These are phyloP conservation scores for Pelargonium fulgidum DNA, from an alignment of 441 rosid species.

Conservation along the genomic window DNA sequence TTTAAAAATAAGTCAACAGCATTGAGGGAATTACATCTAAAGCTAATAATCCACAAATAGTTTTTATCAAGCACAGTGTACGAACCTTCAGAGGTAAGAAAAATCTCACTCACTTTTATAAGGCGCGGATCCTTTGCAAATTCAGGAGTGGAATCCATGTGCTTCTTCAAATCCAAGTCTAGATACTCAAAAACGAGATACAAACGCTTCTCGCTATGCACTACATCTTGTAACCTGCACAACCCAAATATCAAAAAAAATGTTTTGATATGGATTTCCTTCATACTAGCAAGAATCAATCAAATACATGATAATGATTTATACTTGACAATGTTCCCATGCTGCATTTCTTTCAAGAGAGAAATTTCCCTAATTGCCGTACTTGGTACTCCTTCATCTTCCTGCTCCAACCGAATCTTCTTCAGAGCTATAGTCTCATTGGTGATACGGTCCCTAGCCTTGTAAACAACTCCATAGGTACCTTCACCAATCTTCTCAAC, in stretches of 20 bases:
- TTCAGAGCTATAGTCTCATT: conserved; percentile 85
- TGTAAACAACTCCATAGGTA: conserved; percentile 92
- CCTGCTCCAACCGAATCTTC: conserved; percentile 47
- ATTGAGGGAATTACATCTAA: no score
- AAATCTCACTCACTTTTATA: conserved; percentile 58
- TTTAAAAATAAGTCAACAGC: no score
- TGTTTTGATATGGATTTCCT: no score
- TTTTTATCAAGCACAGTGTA: neutral
- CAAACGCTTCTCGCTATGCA: conserved; percentile 87
- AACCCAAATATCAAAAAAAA: conserved; percentile 19
- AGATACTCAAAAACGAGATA: conserved; percentile 94
- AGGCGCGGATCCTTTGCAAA: conserved; percentile 72
- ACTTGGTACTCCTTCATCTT: conserved; percentile 28
- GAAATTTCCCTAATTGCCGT: conserved; percentile 25
- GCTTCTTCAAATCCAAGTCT: conserved; percentile 95
- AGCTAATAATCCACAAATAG: no score
- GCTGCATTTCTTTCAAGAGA: conserved; percentile 25
- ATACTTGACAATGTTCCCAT: conserved; percentile 25
- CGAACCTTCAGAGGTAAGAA: conserved; percentile 6
- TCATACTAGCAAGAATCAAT: neutral
- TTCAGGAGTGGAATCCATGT: conserved; percentile 90
- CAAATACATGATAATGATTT: neutral
- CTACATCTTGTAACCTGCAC: conserved; percentile 91
- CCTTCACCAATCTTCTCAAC: conserved; percentile 98
- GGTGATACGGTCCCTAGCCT: conserved; percentile 80